These are phyloP conservation scores for Syncephalastrum sp. DNA, from an alignment of 371 early-diverging fungal species.

Conservation along the genomic window DNA sequence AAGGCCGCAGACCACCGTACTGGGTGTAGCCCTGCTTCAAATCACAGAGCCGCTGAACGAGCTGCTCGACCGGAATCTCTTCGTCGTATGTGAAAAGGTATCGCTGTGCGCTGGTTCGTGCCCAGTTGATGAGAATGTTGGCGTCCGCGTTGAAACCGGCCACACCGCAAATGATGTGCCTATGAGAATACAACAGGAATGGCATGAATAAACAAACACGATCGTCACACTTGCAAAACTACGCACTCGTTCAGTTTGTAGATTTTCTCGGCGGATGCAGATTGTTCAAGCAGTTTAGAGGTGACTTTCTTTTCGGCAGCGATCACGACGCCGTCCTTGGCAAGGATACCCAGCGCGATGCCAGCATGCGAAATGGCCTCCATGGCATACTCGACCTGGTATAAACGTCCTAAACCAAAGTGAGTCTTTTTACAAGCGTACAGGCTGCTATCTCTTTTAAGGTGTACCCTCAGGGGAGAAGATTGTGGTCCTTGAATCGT, in stretches of 20 bases:
- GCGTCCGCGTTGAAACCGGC: conserved; percentile 99
- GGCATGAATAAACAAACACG: not conserved
- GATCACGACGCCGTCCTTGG: conserved; percentile 95
- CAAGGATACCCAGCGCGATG: conserved; percentile 92
- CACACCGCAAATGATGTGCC: conserved; percentile 94
- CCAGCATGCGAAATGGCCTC: conserved; percentile 99
- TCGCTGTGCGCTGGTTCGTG: conserved; percentile 88
- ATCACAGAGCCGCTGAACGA: conserved; percentile 95
- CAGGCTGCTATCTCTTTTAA: not conserved
- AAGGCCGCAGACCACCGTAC: conserved; percentile 98
- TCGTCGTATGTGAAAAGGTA: conserved; percentile 87
- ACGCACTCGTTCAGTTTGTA: conserved; percentile 91
- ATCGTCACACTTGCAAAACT: not conserved
- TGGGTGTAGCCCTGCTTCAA: conserved; percentile 99
- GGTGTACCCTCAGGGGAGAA: conserved; percentile 96
- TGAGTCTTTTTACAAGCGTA: not conserved
- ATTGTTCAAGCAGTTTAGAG: conserved; percentile 88
- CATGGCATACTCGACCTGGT: conserved; percentile 99
- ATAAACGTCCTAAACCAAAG: conserved; percentile 61
- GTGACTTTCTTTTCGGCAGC: conserved; percentile 97
- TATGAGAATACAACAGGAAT: conserved; percentile 21
- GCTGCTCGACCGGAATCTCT: conserved; percentile 89
- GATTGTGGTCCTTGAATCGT: conserved; percentile 97
- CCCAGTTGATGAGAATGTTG: conserved; percentile 93
- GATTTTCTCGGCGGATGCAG: conserved; percentile 91